phyloP scores from a whole-genome alignment of 1,139 yeast species.

The Lodderomyces orthopsilosis region DNA sequence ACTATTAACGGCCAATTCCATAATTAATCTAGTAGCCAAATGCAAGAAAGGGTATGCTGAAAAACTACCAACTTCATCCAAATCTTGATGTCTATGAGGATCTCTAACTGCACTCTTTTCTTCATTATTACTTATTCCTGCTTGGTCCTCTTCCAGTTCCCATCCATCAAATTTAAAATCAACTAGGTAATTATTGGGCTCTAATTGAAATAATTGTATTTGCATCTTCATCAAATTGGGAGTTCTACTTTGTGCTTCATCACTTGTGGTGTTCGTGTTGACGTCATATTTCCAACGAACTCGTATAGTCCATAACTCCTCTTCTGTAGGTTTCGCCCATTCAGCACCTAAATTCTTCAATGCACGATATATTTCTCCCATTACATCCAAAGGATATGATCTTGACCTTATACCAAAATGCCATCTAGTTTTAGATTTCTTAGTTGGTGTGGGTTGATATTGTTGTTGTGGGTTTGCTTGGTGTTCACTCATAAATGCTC shows the following conservation, averaged over 20 bases:
- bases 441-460: conserved; percentile 65
- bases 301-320: conserved; percentile 93
- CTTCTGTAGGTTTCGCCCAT: conserved; percentile 93
- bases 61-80: conserved; percentile 77
- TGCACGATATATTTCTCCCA: conserved; percentile 98
- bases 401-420: conserved; percentile 97
- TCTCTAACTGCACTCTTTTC: background rate
- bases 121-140: background rate
- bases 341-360: conserved; percentile 92
- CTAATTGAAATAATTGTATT: conserved; percentile 91
- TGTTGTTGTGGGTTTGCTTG: conserved; percentile 60
- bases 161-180: conserved; percentile 98
- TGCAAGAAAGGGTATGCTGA: conserved; percentile 95
- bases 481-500: conserved; percentile 81
- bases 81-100: conserved; percentile 28
- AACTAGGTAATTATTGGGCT: conserved; percentile 91
- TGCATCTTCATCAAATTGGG: conserved; percentile 84
- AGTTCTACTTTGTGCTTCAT: conserved; percentile 22
- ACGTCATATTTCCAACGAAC: conserved; percentile 89
- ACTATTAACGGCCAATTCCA: conserved; percentile 91
- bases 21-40: conserved; percentile 84
- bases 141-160: conserved; percentile 41
- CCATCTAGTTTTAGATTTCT: conserved; percentile 95
- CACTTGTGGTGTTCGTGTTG: conserved; percentile 17
- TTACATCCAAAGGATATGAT: conserved; percentile 94